These are phyloP conservation scores for Artemisia annua DNA, from an alignment of 129 eudicot species.

Conservation along the genomic window DNA sequence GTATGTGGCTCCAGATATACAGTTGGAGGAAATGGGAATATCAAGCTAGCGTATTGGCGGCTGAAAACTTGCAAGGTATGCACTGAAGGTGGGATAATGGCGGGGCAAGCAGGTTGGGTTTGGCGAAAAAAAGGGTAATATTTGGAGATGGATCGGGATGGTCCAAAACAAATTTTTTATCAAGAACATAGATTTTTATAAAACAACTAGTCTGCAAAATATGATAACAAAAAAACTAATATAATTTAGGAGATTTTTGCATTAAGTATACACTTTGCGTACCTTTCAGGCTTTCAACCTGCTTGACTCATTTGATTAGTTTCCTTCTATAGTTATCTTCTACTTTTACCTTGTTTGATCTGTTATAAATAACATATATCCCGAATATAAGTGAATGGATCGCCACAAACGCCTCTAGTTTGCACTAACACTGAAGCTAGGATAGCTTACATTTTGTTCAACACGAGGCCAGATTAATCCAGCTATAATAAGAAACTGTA, in stretches of 20 bases:
- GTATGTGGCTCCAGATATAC: slow-evolving; percentile 57
- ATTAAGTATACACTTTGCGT: background rate
- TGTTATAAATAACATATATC: background rate
- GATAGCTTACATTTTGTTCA: background rate
- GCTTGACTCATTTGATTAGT: background rate
- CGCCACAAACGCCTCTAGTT: background rate
- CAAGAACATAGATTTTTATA: background rate
- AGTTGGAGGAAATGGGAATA: slow-evolving; percentile 99
- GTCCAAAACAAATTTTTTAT: background rate
- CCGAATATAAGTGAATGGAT: background rate
- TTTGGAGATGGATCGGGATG: background rate
- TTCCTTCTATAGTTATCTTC: background rate
- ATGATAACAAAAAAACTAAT: background rate
- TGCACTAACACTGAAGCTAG: background rate
- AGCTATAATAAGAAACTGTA: too few species aligned
- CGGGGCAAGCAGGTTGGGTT: background rate
- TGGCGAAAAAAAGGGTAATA: background rate
- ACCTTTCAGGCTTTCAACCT: background rate
- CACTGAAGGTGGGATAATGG: slow-evolving; percentile 1
- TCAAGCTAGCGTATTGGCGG: slow-evolving; percentile 55
- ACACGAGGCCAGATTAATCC: too few species aligned
- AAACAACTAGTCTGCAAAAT: background rate
- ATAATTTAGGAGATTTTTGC: background rate
- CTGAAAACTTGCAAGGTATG: slow-evolving; percentile 62
- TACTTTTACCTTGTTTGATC: background rate